Conservation (phyloP, 2,329 filamentous ascomycete species). For the Sarocladiaceae sp. region DNA sequence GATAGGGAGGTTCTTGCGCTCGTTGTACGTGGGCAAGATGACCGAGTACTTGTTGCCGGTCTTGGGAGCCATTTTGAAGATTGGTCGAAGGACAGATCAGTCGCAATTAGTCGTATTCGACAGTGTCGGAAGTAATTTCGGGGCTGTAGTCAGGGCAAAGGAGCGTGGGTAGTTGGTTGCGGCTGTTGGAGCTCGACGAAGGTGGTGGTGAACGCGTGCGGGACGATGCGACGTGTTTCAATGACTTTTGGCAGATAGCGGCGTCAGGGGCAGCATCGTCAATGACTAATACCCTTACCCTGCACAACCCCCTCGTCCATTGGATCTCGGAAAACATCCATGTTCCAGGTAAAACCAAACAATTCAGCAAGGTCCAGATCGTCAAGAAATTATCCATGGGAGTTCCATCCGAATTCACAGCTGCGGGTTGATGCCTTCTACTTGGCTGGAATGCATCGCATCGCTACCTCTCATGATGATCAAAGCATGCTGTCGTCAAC, state of each 20-base stretch:
- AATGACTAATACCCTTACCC: no score
- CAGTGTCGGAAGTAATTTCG: neutral
- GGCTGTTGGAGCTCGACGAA: neutral
- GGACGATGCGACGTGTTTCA: constrained; percentile 6
- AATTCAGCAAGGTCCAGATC: no score
- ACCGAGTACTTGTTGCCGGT: constrained; percentile 79
- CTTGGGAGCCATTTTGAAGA: constrained; percentile 41
- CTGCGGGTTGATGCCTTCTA: no score
- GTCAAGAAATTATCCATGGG: no score
- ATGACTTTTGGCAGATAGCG: neutral
- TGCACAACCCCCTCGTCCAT: no score
- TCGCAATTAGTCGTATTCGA: neutral
- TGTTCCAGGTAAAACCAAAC: no score
- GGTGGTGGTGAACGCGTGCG: neutral
- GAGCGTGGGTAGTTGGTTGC: constrained; percentile 6
- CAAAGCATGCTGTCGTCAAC: no score
- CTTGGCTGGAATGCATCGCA: no score
- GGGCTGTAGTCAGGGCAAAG: constrained; percentile 1
- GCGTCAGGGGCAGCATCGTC: no score
- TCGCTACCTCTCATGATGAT: no score
- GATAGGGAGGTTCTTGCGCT: constrained; percentile 93
- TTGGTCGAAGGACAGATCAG: neutral
- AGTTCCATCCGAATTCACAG: no score
- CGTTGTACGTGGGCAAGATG: constrained; percentile 97
- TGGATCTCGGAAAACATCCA: no score